Conservation (phyloP, 2,329 filamentous ascomycete species). For the Cordyceps militaris region DNA sequence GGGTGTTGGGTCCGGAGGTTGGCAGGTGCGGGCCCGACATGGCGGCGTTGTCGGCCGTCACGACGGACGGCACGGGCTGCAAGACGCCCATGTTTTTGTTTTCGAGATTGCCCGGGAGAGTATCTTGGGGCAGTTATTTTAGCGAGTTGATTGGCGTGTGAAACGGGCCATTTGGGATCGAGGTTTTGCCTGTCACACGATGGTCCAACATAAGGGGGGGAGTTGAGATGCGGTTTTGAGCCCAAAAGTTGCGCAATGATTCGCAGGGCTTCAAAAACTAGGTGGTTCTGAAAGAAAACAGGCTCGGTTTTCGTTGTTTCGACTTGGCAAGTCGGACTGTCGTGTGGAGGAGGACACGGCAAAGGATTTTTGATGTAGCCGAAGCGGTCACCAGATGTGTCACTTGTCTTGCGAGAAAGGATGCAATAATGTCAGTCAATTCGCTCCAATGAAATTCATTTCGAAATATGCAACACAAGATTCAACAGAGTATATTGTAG, state of each 20-base stretch:
- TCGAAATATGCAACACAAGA: neutral
- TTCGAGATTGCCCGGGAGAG: neutral
- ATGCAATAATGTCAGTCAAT: neutral
- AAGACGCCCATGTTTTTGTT: conserved; percentile 1
- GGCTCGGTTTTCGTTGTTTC: too few species aligned
- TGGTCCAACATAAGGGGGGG: too few species aligned
- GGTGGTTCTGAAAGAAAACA: too few species aligned
- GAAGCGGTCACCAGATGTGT: neutral
- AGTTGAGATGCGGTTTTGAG: neutral
- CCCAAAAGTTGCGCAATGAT: too few species aligned
- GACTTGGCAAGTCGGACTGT: too few species aligned
- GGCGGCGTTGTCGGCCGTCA: conserved; percentile 5
- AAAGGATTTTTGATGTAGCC: neutral
- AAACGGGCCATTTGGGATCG: neutral
- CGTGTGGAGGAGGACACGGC: too few species aligned
- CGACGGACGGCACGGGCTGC: conserved; percentile 2
- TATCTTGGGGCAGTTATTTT: neutral
- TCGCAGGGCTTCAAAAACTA: too few species aligned
- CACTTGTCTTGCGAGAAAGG: neutral
- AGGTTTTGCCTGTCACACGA: neutral
- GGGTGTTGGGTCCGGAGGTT: neutral
- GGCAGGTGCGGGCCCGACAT: conserved; percentile 5
- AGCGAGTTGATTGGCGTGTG: neutral
- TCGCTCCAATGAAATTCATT: neutral
- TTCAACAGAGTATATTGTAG: too few species aligned